Conservation (phyloP, 2,329 filamentous ascomycete genomes). For the Exophiala sp. region DNA sequence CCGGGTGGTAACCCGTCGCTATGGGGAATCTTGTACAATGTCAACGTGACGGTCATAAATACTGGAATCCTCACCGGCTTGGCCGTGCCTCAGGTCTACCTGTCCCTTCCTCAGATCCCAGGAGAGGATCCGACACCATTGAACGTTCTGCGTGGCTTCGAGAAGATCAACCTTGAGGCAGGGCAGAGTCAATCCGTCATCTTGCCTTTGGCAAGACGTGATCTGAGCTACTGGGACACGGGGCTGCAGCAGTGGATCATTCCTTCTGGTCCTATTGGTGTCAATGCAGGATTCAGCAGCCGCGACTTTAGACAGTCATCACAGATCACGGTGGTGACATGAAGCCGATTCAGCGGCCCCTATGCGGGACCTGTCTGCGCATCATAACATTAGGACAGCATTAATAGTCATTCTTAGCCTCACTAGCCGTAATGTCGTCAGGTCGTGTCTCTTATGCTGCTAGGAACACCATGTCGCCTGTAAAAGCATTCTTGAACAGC, state of each 20-base stretch:
- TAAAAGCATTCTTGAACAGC: too few relatives aligned
- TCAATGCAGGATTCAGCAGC: constrained; percentile 24
- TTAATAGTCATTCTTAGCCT: too few relatives aligned
- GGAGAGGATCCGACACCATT: constrained; percentile 52
- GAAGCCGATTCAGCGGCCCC: not conserved
- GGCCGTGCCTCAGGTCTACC: constrained; percentile 66
- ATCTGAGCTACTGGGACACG: constrained; percentile 64
- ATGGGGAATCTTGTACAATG: constrained; percentile 54
- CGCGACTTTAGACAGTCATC: constrained; percentile 15
- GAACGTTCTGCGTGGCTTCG: constrained; percentile 60
- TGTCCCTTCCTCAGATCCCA: constrained; percentile 37
- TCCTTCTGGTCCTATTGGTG: constrained; percentile 8
- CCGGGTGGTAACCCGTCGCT: constrained; percentile 56
- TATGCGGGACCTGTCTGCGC: too few relatives aligned
- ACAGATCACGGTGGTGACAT: constrained; percentile 51
- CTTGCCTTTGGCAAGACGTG: constrained; percentile 56
- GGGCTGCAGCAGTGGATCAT: constrained; percentile 56
- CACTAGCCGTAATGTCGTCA: too few relatives aligned
- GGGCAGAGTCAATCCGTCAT: constrained; percentile 48
- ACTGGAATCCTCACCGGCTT: constrained; percentile 63
- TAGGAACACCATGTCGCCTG: too few relatives aligned
- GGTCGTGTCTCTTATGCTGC: too few relatives aligned
- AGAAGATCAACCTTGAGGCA: constrained; percentile 53
- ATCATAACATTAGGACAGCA: too few relatives aligned
- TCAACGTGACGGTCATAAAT: constrained; percentile 68